Evolutionary conservation across 2,329 filamentous ascomycete genomes (phyloP).

Genomic region (Colletotrichum graminicola): DNA sequence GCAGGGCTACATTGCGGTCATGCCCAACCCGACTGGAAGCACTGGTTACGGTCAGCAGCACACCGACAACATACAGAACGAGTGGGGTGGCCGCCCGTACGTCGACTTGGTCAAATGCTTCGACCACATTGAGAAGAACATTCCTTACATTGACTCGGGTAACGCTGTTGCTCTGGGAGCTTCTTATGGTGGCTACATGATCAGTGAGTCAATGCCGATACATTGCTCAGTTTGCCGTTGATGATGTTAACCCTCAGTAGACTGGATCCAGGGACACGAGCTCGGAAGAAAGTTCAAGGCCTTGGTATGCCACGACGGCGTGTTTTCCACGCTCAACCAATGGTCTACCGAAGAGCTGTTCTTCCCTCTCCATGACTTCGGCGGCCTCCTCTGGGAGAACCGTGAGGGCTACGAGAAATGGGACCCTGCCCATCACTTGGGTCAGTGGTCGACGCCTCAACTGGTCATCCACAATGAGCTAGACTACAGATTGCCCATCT

Average conservation of each 20-base stretch:
- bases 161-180: slow-evolving; percentile 81
- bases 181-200: slow-evolving; percentile 82
- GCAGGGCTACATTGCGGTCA: slow-evolving; percentile 86
- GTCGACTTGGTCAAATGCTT: slow-evolving; percentile 84
- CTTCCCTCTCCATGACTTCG: slow-evolving; percentile 77
- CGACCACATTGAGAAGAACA: slow-evolving; percentile 75
- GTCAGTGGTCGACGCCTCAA: slow-evolving; percentile 87
- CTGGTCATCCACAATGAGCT: slow-evolving; percentile 88
- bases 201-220: slow-evolving; percentile 63
- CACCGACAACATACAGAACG: slow-evolving; percentile 79
- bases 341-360: slow-evolving; percentile 77
- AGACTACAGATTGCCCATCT: slow-evolving; percentile 88
- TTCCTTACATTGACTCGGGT: slow-evolving; percentile 76
- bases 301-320: slow-evolving; percentile 88
- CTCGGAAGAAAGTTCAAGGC: slow-evolving; percentile 89
- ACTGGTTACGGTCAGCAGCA: slow-evolving; percentile 86
- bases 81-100: slow-evolving; percentile 91
- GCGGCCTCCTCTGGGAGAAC: slow-evolving; percentile 71
- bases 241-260: slow-evolving; percentile 52
- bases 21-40: slow-evolving; percentile 85
- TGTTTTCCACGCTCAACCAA: slow-evolving; percentile 78
- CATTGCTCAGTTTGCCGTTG: background rate
- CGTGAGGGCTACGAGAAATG: slow-evolving; percentile 75
- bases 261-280: slow-evolving; percentile 91
- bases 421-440: slow-evolving; percentile 74